These are phyloP conservation scores for Chionographis japonica DNA, from an alignment of 106 monocot species.

Conservation along the genomic window DNA sequence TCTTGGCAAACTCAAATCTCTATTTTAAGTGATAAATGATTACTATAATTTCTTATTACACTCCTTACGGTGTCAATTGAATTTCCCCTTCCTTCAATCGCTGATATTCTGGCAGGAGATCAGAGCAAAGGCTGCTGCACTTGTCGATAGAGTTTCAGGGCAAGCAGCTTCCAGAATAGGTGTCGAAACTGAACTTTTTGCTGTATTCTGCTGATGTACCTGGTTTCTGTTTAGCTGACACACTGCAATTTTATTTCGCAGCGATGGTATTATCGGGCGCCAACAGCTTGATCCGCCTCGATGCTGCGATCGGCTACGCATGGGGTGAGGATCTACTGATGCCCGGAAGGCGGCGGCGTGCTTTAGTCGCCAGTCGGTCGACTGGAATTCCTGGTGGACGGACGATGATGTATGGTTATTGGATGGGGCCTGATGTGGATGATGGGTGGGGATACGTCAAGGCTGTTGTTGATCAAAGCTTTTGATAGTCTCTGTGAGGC, in stretches of 20 bases:
- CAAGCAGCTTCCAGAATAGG: background rate
- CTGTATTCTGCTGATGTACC: background rate
- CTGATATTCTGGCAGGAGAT: background rate
- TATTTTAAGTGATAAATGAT: no score
- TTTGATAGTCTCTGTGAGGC: conserved; percentile 1
- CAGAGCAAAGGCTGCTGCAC: background rate
- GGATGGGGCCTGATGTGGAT: conserved; percentile 71
- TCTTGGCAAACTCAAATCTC: no score
- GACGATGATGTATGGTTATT: conserved; percentile 48
- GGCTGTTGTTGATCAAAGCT: conserved; percentile 35
- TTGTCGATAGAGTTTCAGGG: background rate
- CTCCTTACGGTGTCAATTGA: no score
- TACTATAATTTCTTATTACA: no score
- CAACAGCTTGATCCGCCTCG: background rate
- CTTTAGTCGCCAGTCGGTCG: background rate
- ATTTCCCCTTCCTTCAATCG: no score
- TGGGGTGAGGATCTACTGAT: background rate
- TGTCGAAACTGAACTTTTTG: background rate
- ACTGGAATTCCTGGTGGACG: background rate
- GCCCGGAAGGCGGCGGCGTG: background rate
- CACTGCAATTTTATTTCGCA: background rate
- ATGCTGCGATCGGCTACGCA: background rate
- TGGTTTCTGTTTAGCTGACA: background rate
- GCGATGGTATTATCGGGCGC: background rate
- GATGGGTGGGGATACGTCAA: conserved; percentile 78